Conservation (phyloP, 1,284 basidiomycete species). For the Rhodotorula sp. region DNA sequence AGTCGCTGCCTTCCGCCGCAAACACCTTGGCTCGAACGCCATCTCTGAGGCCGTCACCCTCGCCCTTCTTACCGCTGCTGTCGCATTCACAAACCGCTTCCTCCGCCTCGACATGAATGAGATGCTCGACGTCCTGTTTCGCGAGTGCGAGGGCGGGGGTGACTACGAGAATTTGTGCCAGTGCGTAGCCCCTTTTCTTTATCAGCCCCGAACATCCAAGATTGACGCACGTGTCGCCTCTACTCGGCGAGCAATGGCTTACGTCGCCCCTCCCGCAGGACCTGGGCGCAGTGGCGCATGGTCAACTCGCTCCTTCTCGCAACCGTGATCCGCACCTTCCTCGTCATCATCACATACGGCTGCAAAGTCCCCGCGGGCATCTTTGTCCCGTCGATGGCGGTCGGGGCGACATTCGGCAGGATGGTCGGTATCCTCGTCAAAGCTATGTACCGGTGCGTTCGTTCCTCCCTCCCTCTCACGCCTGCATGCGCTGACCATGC, state of each 20-base stretch:
- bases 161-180: constrained; percentile 93
- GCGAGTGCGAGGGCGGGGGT: constrained; percentile 92
- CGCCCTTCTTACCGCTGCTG: constrained; percentile 82
- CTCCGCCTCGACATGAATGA: constrained; percentile 98
- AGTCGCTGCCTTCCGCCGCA: constrained; percentile 88
- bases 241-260: too few relatives aligned
- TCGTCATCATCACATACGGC: constrained; percentile 93
- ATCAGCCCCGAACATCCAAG: too few relatives aligned
- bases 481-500: not conserved
- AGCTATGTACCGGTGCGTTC: constrained; percentile 73
- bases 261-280: constrained; percentile 55
- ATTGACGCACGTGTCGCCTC: too few relatives aligned
- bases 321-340: constrained; percentile 78
- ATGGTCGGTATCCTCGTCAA: constrained; percentile 96
- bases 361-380: constrained; percentile 97
- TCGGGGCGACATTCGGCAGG: constrained; percentile 91
- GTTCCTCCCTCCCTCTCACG: not conserved
- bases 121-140: constrained; percentile 91
- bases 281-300: constrained; percentile 90
- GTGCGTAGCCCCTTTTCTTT: constrained; percentile 58
- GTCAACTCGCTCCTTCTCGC: constrained; percentile 89
- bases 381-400: constrained; percentile 96
- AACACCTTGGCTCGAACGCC: constrained; percentile 78
- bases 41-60: constrained; percentile 86
- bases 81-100: constrained; percentile 94